These are phyloP conservation scores for Amanita pseudoporphyria DNA, from an alignment of 768 basidiomycete genomes.

Conservation along the genomic window DNA sequence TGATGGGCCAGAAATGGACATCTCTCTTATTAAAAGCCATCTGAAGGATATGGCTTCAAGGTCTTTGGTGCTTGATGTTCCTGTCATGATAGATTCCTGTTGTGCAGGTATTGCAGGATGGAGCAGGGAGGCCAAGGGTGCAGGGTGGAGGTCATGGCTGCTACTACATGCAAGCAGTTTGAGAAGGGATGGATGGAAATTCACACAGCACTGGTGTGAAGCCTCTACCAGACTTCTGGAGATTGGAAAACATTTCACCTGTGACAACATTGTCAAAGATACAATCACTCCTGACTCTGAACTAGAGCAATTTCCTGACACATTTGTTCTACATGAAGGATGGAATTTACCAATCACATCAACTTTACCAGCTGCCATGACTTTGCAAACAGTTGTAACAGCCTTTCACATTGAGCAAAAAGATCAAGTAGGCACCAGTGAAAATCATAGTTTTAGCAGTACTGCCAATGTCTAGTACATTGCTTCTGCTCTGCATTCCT, in stretches of 20 bases:
- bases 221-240: slow-evolving; percentile 12
- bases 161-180: slow-evolving; percentile 12
- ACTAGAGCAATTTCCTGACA: slow-evolving; percentile 9
- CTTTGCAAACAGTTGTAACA: slow-evolving; percentile 6
- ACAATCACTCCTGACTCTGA: slow-evolving; percentile 7
- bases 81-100: slow-evolving; percentile 10
- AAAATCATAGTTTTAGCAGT: slow-evolving; percentile 9
- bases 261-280: slow-evolving; percentile 7
- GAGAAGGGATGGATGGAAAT: slow-evolving; percentile 9
- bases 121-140: slow-evolving; percentile 11
- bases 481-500: slow-evolving; percentile 10
- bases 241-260: slow-evolving; percentile 13
- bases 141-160: slow-evolving; percentile 13
- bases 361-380: slow-evolving; percentile 10
- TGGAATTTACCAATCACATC: slow-evolving; percentile 11
- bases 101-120: slow-evolving; percentile 12
- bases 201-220: slow-evolving; percentile 13
- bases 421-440: background rate
- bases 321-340: slow-evolving; percentile 10
- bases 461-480: slow-evolving; percentile 9
- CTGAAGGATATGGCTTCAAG: slow-evolving; percentile 7
- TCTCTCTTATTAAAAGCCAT: background rate
- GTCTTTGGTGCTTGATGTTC: slow-evolving; percentile 10
- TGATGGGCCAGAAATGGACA: slow-evolving; percentile 4
- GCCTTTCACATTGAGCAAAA: slow-evolving; percentile 7